Evolutionary conservation across 768 basidiomycete species (phyloP), one percentile per base, ranked within the genome.

Genomic region (Rhodocollybia butyracea): DNA sequence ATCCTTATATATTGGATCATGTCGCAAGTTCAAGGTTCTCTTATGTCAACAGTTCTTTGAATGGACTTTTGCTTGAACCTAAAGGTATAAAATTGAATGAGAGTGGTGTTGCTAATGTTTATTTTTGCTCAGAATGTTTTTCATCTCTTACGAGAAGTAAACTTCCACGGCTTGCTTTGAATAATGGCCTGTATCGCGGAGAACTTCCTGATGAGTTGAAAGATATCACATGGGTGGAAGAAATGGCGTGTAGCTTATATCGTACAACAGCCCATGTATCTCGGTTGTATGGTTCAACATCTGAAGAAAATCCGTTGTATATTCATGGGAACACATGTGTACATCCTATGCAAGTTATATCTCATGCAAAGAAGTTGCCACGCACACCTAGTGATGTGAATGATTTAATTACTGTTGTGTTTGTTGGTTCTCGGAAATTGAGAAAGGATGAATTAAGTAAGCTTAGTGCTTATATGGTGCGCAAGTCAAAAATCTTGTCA

Each of bases 301-400:
- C 5, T 34, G 5, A 5, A 13, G 19, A 13, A 8, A n/a, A 50
- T 19, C 47, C 47, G 3, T 30, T 31, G 15, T 17, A 32, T 8
- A 10, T 50, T 4, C 47, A 52, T 40, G 51, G 51, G 10, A 52
- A 36, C 40, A 26, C 12, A 5, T 52, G 51, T 52, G 51, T 36
- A 3, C 51, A 52, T 40, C 26, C 32, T 19, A 10, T 52, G 11
- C 12, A 52, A 13, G 26, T 52, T 38, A 4, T 4, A n/a, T 5
- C 31, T 8, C 5, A 4, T 21, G 48, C 48, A 5, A 36, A 40
- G 19, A 5, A 13, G 19, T 29, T 51, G 5, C 48, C 48, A 3
- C 38, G 48, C 32, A 21, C 31, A 5, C 48, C 48, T 3, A 11
- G 8, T 36, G 48, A 51, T 22, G 6, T 51, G 11, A 51, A 51